Conservation (phyloP, 768 basidiomycete species). For the Boletus rex-veris region DNA sequence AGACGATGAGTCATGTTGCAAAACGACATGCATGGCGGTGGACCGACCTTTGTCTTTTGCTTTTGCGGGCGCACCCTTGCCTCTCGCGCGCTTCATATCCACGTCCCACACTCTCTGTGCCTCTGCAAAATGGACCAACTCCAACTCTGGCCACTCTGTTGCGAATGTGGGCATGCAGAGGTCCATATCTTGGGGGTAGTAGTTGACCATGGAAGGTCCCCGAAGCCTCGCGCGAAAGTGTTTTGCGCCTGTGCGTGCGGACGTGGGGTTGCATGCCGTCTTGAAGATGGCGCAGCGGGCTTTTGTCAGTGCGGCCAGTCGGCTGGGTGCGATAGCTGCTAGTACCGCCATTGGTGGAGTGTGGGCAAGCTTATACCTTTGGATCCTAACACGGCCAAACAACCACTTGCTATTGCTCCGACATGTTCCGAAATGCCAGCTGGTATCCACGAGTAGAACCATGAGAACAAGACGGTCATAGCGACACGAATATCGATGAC, state of each 20-base stretch:
- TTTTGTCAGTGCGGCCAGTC: conserved; percentile 57
- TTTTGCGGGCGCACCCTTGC: conserved; percentile 82
- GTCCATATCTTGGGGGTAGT: conserved; percentile 68
- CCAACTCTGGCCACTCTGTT: conserved; percentile 50
- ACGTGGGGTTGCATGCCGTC: conserved; percentile 83
- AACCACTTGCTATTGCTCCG: background rate
- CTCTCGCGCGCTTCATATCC: conserved; percentile 63
- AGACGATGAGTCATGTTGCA: background rate
- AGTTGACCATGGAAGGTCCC: conserved; percentile 81
- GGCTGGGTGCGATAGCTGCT: conserved; percentile 42
- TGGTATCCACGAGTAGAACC: too few relatives aligned
- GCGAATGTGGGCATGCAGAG: conserved; percentile 52
- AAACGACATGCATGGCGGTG: background rate
- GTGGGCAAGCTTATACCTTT: conserved; percentile 11
- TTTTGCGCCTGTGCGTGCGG: conserved; percentile 84
- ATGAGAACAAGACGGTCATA: too few relatives aligned
- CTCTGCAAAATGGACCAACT: conserved; percentile 64
- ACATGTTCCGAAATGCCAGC: too few relatives aligned
- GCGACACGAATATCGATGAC: too few relatives aligned
- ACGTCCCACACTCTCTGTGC: conserved; percentile 61
- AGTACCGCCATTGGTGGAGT: conserved; percentile 25
- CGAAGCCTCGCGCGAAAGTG: conserved; percentile 79
- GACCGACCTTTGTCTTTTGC: conserved; percentile 62
- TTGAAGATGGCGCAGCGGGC: conserved; percentile 77
- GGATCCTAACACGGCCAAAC: conserved; percentile 31